Percentiles rank a stretch among this genome's conserved stretches.
Conservation (phyloP, 2,329 filamentous ascomycete genomes). For the Cercospora berteroae region DNA sequence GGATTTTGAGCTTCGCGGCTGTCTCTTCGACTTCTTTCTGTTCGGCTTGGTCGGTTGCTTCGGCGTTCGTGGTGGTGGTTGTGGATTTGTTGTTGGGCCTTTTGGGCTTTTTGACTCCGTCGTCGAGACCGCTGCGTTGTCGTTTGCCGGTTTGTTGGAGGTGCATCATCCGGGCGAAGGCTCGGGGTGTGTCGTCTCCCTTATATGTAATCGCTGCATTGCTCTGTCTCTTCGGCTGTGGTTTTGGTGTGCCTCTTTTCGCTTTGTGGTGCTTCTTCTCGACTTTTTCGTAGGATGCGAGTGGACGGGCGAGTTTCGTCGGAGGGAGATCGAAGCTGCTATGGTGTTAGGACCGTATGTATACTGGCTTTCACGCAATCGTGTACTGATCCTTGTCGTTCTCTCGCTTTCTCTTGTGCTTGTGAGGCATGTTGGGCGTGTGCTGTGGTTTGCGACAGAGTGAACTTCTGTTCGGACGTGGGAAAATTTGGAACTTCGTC, state of each 20-base stretch:
- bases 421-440: conserved; percentile 31
- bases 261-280: conserved; percentile 30
- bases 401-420: conserved; percentile 35
- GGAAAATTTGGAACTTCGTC: background rate
- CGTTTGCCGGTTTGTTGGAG: conserved; percentile 58
- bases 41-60: background rate
- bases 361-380: background rate
- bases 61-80: conserved; percentile 3
- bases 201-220: conserved; percentile 47
- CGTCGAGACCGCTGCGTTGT: conserved; percentile 66
- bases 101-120: conserved; percentile 56
- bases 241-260: conserved; percentile 13
- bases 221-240: conserved; percentile 35
- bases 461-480: background rate
- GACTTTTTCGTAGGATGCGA: conserved; percentile 53
- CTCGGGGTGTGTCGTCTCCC: conserved; percentile 79
- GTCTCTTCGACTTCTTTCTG: conserved; percentile 3
- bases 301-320: conserved; percentile 56
- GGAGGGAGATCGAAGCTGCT: conserved; percentile 60
- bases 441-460: conserved; percentile 8
- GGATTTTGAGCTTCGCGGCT: conserved; percentile 62
- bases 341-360: conserved; percentile 47
- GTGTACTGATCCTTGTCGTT: conserved; percentile 40
- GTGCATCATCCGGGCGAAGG: conserved; percentile 83
- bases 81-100: background rate